Evolutionary conservation across 1,139 yeast genomes (phyloP), one percentile per base, ranked within the genome.

Genomic region (Martiniozyma asiatica): DNA sequence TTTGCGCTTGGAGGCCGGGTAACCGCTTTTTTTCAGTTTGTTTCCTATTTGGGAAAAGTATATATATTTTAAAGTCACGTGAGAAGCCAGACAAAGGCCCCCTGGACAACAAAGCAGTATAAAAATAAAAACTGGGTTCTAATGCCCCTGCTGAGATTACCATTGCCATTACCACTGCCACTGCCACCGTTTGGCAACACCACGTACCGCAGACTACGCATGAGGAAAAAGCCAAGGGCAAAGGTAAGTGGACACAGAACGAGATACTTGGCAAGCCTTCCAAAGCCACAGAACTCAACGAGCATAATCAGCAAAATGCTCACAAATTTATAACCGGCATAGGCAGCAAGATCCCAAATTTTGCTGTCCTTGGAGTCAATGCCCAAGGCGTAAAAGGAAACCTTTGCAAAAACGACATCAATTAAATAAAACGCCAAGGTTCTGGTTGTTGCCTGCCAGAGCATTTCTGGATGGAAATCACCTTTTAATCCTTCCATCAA

Each of bases 241-340:
- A 69, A 59, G 50, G 73, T 45, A 48, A 69, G 53, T 33, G 65
- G 39, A 32, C 69, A 58, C 42, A 61, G 46, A 22, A 57, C 42
- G 51, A 63, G 48, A 55, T 68, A 61, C 14, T 24, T 29, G 48
- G 48, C 56, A 54, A 52, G 42, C 36, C 41, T 58, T 51, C 46
- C 61, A 26, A 53, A 59, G 37, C 44, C 58, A 53, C 41, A 28
- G 28, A 56, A 36, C 37, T 70, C 73, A 42, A 67, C 53, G 32
- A 72, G 52, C 44, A 76, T 58, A 31, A 74, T 60, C 13, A 67
- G 54, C 22, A 77, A 66, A 39, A 78, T 64, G 5, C 94, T 84
- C 22, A 92, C 87, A 51, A 85, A 92, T 55, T 92, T 92, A 63
- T 92, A 92, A 19, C 98, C 96, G 32, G 92, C 77, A 55, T 82